Conservation (phyloP, 306 rosid species). For the Medicago lupulina region DNA sequence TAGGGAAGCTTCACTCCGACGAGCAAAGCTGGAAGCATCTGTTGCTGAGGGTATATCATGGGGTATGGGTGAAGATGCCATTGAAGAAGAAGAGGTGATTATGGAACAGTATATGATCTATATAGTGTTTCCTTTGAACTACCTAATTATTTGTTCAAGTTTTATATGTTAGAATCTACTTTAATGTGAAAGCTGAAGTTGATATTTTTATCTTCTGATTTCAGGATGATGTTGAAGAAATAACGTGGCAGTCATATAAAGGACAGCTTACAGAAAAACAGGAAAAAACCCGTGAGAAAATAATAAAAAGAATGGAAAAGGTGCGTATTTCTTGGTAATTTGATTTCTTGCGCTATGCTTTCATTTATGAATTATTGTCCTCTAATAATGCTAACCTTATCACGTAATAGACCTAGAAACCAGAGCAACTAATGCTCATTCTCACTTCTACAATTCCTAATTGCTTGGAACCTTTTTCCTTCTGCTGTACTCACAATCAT, state of each 20-base stretch:
- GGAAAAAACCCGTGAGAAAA: conserved; percentile 86
- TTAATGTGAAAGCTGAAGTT: conserved; percentile 25
- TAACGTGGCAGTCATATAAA: conserved; percentile 94
- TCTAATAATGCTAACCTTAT: conserved; percentile 16
- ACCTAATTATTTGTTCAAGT: background rate
- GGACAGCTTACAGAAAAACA: conserved; percentile 95
- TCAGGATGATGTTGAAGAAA: conserved; percentile 87
- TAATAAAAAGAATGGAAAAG: conserved; percentile 89
- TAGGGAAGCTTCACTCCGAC: conserved; percentile 89
- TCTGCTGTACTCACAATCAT: conserved; percentile 6
- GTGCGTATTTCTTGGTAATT: conserved; percentile 49
- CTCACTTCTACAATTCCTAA: conserved; percentile 5
- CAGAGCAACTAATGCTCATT: background rate
- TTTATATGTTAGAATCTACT: conserved; percentile 22
- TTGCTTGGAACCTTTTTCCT: conserved; percentile 12
- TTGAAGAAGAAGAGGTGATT: conserved; percentile 85
- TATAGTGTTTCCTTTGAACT: conserved; percentile 29
- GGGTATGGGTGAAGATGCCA: conserved; percentile 99
- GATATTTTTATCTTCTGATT: conserved; percentile 40
- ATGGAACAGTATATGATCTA: conserved; percentile 29
- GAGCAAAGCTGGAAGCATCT: conserved; percentile 83
- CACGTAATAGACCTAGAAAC: conserved; percentile 1
- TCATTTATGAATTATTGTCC: conserved; percentile 20
- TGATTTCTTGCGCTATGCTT: conserved; percentile 17
- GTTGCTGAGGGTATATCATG: conserved; percentile 89